Evolutionary conservation across 129 eudicot species (phyloP).

Genomic region (Saussurea involucrata): DNA sequence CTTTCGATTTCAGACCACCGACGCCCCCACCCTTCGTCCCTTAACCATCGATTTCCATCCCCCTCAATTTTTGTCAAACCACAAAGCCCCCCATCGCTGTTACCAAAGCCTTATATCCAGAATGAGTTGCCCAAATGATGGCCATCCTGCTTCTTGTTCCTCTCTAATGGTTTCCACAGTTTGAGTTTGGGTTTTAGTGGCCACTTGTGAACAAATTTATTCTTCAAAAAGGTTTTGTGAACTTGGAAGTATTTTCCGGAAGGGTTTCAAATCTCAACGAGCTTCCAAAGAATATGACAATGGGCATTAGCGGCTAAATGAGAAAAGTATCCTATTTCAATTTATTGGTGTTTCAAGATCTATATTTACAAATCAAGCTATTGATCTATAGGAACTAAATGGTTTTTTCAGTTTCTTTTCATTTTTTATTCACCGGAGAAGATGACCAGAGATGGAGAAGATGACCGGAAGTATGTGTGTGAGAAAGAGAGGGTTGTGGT

Average conservation of each 20-base stretch:
- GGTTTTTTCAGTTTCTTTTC: too few species aligned
- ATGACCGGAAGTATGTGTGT: too few species aligned
- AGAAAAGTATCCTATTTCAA: background rate
- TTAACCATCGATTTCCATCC: too few species aligned
- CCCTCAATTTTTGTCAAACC: too few species aligned
- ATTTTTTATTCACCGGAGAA: too few species aligned
- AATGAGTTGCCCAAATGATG: conserved; percentile 71
- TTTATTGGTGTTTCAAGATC: background rate
- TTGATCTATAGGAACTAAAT: too few species aligned
- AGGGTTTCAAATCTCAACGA: background rate
- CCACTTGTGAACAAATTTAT: conserved; percentile 55
- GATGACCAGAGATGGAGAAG: too few species aligned
- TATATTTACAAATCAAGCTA: background rate
- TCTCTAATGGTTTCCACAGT: conserved; percentile 47
- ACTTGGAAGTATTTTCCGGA: background rate
- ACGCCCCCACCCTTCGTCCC: too few species aligned
- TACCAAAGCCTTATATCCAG: conserved; percentile 56
- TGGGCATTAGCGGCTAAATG: background rate
- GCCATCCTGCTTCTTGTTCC: conserved; percentile 86
- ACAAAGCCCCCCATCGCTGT: too few species aligned
- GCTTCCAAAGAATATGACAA: background rate
- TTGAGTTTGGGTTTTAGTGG: conserved; percentile 23
- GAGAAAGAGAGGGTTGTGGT: too few species aligned
- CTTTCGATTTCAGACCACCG: too few species aligned
- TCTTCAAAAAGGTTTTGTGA: background rate